Conservation (phyloP, 257 asterid genomes). For the Lycium barbarum region DNA sequence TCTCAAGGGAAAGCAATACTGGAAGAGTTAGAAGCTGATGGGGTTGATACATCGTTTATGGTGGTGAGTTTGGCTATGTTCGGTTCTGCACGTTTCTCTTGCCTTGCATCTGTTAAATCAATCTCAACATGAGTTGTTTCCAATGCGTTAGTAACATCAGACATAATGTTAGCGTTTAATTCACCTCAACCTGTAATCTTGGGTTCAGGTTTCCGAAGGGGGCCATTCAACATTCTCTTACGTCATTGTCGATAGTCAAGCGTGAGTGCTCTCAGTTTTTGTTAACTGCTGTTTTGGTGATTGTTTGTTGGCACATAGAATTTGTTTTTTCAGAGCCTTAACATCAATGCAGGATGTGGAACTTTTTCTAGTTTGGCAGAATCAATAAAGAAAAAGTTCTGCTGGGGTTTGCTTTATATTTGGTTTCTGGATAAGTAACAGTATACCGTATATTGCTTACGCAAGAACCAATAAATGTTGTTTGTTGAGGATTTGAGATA, state of each 20-base stretch:
- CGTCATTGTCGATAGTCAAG: constrained; percentile 82
- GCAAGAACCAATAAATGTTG: not conserved
- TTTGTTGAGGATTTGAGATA: not conserved
- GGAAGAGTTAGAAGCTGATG: constrained; percentile 87
- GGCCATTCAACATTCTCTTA: constrained; percentile 97
- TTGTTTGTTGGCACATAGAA: not conserved
- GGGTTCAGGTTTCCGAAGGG: constrained; percentile 75
- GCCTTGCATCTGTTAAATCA: not conserved
- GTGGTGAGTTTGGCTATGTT: constrained; percentile 53
- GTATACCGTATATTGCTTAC: not conserved
- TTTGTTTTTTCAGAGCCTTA: not conserved
- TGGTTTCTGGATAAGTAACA: not conserved
- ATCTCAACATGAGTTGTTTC: not conserved
- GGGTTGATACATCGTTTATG: constrained; percentile 78
- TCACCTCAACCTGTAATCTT: not conserved
- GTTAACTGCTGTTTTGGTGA: constrained; percentile 4
- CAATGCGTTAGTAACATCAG: not conserved
- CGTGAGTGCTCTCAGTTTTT: constrained; percentile 58
- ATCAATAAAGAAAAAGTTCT: not conserved
- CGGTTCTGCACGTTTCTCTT: not conserved
- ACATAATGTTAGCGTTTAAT: not conserved
- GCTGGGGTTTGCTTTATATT: not conserved
- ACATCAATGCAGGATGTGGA: not conserved
- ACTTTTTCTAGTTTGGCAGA: not conserved
- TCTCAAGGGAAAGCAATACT: constrained; percentile 86